Evolutionary conservation across 768 basidiomycete species (phyloP).

Genomic region (Mycena rosella): DNA sequence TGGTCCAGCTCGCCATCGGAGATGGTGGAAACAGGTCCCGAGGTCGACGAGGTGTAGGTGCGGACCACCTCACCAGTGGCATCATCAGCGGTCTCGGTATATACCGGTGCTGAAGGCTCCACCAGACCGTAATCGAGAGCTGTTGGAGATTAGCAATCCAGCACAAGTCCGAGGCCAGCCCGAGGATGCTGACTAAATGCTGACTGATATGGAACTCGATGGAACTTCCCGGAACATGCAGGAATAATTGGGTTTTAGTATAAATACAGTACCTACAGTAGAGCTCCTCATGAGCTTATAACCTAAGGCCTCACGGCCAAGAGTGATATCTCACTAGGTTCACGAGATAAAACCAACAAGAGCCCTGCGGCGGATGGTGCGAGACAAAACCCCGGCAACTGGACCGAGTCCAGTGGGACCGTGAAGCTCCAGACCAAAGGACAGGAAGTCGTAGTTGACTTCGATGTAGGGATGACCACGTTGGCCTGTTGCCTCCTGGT

Average conservation of each 20-base stretch:
- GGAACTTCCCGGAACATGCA: too few relatives aligned
- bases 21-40: slow-evolving; percentile 36
- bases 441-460: slow-evolving; percentile 41
- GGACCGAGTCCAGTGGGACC: slow-evolving; percentile 39
- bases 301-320: too few relatives aligned
- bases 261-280: too few relatives aligned
- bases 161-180: too few relatives aligned
- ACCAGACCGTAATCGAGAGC: slow-evolving; percentile 43
- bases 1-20: slow-evolving; percentile 40
- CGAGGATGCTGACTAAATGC: too few relatives aligned
- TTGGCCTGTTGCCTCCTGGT: slow-evolving; percentile 25
- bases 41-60: slow-evolving; percentile 30
- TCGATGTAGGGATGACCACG: slow-evolving; percentile 43
- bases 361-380: slow-evolving; percentile 43
- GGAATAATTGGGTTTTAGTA: too few relatives aligned
- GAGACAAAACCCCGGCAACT: slow-evolving; percentile 35
- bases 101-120: slow-evolving; percentile 39
- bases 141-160: too few relatives aligned
- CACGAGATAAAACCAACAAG: too few relatives aligned
- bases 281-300: too few relatives aligned
- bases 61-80: slow-evolving; percentile 16
- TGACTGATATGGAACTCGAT: too few relatives aligned
- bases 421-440: slow-evolving; percentile 36
- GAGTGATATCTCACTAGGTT: too few relatives aligned
- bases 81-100: slow-evolving; percentile 19